Evolutionary conservation across 176 grass and related monocot genomes (phyloP).

Genomic region (Lolium rigidum): DNA sequence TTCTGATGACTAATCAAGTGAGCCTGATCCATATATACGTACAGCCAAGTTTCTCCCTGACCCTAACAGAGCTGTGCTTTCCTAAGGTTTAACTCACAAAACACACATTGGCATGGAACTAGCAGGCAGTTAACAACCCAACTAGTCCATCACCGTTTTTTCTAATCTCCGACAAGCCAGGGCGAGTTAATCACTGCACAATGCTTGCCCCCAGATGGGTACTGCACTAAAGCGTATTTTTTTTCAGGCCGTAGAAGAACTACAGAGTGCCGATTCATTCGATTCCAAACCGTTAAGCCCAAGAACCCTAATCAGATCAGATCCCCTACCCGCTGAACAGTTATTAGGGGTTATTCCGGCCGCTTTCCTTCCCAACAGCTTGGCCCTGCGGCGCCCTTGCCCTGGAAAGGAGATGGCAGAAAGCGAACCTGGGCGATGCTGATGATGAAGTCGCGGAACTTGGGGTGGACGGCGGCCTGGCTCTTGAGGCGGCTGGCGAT

Average conservation of each 20-base stretch:
- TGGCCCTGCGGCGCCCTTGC: neutral
- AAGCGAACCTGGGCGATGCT: slow-evolving; percentile 72
- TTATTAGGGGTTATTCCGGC: neutral
- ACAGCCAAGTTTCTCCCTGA: neutral
- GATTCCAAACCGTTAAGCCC: neutral
- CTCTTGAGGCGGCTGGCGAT: slow-evolving; percentile 90
- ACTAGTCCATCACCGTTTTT: neutral
- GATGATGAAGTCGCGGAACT: slow-evolving; percentile 82
- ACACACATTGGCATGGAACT: neutral
- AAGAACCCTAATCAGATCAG: slow-evolving; percentile 9
- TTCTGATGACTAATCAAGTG: neutral
- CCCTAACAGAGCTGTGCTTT: neutral
- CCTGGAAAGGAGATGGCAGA: neutral
- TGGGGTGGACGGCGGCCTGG: slow-evolving; percentile 92
- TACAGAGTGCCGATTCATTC: neutral
- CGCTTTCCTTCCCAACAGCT: neutral
- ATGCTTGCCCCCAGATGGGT: neutral
- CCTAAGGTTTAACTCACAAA: neutral
- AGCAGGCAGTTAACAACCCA: neutral
- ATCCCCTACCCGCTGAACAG: neutral
- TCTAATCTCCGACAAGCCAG: neutral
- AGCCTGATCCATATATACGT: neutral
- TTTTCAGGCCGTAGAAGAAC: neutral
- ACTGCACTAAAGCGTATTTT: neutral
- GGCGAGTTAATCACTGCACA: slow-evolving; percentile 4